Conservation (phyloP, 2,329 filamentous ascomycete genomes). For the Ophiognomonia clavigignenti-juglandacearum region DNA sequence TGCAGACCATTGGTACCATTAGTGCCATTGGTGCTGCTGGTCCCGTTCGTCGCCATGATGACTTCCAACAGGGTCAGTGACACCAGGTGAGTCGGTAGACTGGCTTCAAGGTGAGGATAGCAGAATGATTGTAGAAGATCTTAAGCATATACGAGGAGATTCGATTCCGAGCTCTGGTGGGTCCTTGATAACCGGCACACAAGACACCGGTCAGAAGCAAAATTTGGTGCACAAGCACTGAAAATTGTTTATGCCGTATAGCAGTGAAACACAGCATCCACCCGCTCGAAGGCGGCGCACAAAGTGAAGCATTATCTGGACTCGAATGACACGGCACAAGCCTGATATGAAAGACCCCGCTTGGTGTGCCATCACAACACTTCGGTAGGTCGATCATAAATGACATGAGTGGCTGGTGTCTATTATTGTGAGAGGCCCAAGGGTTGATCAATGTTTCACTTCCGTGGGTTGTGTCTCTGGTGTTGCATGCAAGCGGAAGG, state of each 20-base stretch:
- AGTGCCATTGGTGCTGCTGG: slow-evolving; percentile 8
- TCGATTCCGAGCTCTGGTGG: too few species aligned
- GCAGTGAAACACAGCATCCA: too few species aligned
- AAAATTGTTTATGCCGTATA: too few species aligned
- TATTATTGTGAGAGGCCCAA: too few species aligned
- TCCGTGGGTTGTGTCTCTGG: not conserved
- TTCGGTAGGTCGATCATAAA: not conserved
- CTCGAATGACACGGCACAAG: not conserved
- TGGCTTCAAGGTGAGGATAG: not conserved
- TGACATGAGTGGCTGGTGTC: not conserved
- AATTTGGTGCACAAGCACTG: too few species aligned
- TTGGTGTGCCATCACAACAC: not conserved
- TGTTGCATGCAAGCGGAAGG: too few species aligned
- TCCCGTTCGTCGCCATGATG: slow-evolving; percentile 12
- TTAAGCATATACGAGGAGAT: too few species aligned
- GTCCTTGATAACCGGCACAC: too few species aligned
- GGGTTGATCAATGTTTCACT: slow-evolving; percentile 2
- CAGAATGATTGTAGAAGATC: not conserved
- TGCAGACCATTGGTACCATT: not conserved
- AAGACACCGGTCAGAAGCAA: too few species aligned
- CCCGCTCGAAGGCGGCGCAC: not conserved
- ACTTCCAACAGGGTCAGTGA: not conserved
- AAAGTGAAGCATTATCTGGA: not conserved
- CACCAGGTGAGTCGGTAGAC: not conserved
- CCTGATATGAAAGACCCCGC: not conserved